Evolutionary conservation across 202 grass and related monocot species (phyloP).

Genomic region (Tripidium arundinaceum): DNA sequence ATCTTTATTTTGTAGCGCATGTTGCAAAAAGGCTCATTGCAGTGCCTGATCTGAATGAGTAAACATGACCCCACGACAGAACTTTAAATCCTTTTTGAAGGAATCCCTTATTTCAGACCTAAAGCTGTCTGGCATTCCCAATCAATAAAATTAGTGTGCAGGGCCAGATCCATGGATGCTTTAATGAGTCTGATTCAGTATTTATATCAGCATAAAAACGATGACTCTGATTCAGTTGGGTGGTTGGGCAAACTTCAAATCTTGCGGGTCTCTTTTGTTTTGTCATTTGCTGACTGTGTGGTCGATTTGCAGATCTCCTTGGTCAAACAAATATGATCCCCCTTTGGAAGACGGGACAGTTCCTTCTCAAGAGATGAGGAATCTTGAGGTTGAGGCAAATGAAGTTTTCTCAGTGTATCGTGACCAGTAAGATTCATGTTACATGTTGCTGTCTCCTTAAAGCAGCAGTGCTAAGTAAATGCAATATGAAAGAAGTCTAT

Average conservation of each 20-base stretch:
- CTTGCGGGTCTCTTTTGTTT: neutral
- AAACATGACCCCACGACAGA: neutral
- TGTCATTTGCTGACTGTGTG: slow-evolving; percentile 22
- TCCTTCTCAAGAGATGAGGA: slow-evolving; percentile 61
- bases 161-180: neutral
- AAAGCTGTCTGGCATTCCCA: neutral
- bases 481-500: slow-evolving; percentile 10
- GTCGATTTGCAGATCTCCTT: slow-evolving; percentile 71
- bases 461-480: slow-evolving; percentile 2
- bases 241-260: neutral
- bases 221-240: neutral
- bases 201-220: neutral
- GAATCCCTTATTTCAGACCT: neutral
- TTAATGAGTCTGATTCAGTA: slow-evolving; percentile 4
- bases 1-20: neutral
- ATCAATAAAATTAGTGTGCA: neutral
- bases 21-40: neutral
- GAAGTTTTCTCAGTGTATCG: slow-evolving; percentile 81
- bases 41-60: neutral
- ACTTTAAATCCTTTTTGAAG: neutral
- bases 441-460: slow-evolving; percentile 8
- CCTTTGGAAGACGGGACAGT: slow-evolving; percentile 84
- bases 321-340: slow-evolving; percentile 91
- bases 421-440: slow-evolving; percentile 77
- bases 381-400: slow-evolving; percentile 89